Evolutionary conservation across 495 filamentous ascomycete genomes (phyloP).

Genomic region (Xylaria longipes): DNA sequence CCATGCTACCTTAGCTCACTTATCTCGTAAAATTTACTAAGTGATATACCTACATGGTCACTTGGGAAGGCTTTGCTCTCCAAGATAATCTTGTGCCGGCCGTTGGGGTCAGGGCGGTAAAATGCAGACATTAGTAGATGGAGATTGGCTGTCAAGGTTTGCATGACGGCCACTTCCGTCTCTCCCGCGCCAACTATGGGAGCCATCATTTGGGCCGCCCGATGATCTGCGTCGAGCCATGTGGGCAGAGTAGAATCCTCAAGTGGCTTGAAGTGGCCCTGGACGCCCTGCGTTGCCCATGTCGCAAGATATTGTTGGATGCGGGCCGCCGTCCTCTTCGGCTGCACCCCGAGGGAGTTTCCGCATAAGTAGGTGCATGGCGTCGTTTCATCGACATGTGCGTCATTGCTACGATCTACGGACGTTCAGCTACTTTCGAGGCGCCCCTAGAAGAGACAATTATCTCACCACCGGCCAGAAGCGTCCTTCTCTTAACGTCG

Average conservation of each 20-base stretch:
- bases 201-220: conserved; percentile 74
- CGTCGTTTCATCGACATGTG: conserved; percentile 34
- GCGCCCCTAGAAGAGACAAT: conserved; percentile 12
- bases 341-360: conserved; percentile 95
- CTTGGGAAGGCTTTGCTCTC: conserved; percentile 95
- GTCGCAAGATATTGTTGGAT: conserved; percentile 80
- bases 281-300: conserved; percentile 93
- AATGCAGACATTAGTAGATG: conserved; percentile 92
- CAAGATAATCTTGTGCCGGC: conserved; percentile 86
- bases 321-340: conserved; percentile 70
- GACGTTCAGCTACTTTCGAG: conserved; percentile 30
- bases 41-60: conserved; percentile 67
- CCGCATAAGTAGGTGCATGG: conserved; percentile 87
- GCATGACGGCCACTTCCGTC: conserved; percentile 90
- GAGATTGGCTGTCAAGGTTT: conserved; percentile 89
- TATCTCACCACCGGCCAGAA: conserved; percentile 44
- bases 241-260: conserved; percentile 74
- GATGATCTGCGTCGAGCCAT: conserved; percentile 82
- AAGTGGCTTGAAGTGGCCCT: conserved; percentile 88
- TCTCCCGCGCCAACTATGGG: conserved; percentile 82
- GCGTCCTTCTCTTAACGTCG: conserved; percentile 71
- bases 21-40: not conserved
- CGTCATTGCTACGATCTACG: conserved; percentile 43
- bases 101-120: conserved; percentile 75
- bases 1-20: conserved; percentile 11